phyloP scores from a whole-genome alignment of 805 yeast genomes.

The Danielia oregonensis region DNA sequence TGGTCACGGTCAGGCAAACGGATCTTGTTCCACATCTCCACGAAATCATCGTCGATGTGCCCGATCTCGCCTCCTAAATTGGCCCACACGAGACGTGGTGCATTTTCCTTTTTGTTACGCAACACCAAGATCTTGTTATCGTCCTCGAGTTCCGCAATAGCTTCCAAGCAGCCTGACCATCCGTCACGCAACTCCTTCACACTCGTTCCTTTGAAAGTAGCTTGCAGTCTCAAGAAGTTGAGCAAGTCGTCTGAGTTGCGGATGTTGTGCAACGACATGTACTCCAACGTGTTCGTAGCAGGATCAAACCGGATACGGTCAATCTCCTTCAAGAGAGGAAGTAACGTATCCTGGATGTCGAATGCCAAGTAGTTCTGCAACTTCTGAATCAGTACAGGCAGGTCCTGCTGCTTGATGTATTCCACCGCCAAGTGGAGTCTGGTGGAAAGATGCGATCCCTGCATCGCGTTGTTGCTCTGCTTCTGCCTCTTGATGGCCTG shows the following conservation, averaged over 20 bases:
- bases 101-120: slow-evolving; percentile 87
- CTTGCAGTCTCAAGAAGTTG: slow-evolving; percentile 69
- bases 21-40: slow-evolving; percentile 72
- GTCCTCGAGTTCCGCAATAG: slow-evolving; percentile 74
- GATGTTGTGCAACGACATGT: slow-evolving; percentile 85
- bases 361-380: slow-evolving; percentile 64
- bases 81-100: slow-evolving; percentile 93
- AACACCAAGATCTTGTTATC: slow-evolving; percentile 76
- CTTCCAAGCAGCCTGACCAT: slow-evolving; percentile 85
- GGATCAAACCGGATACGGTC: slow-evolving; percentile 73
- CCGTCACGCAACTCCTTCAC: slow-evolving; percentile 86
- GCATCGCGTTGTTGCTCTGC: slow-evolving; percentile 24
- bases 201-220: slow-evolving; percentile 81
- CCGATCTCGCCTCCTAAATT: slow-evolving; percentile 73
- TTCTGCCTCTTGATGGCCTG: slow-evolving; percentile 34
- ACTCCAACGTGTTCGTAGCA: slow-evolving; percentile 64
- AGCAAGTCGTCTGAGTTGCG: slow-evolving; percentile 75
- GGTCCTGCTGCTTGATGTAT: slow-evolving; percentile 68
- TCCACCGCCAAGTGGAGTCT: slow-evolving; percentile 90
- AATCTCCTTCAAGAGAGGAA: slow-evolving; percentile 69
- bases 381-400: slow-evolving; percentile 63
- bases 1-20: slow-evolving; percentile 80
- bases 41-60: slow-evolving; percentile 75
- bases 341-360: slow-evolving; percentile 56
- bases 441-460: slow-evolving; percentile 74